Evolutionary conservation across 306 rosid species (phyloP).

Genomic region (Lathyrus aphaca): DNA sequence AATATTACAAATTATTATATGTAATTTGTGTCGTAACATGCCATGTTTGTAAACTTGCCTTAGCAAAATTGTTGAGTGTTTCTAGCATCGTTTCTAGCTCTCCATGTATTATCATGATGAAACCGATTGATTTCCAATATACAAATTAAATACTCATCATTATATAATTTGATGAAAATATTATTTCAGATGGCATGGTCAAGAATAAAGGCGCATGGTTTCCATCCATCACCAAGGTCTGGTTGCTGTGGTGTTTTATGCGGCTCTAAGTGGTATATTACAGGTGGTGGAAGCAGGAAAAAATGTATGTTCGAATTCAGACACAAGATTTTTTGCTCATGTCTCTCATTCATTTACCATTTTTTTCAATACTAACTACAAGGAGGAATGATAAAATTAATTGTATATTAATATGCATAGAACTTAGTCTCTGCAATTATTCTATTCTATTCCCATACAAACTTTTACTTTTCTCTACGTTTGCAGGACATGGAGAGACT

Average conservation of each 20-base stretch:
- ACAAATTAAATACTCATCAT: constrained; percentile 17
- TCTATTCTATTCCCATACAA: no score
- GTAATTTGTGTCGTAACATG: no score
- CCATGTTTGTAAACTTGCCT: no score
- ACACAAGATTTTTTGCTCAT: neutral
- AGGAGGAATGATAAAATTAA: no score
- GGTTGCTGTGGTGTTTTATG: constrained; percentile 83
- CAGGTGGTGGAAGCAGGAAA: constrained; percentile 93
- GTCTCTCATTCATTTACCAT: no score
- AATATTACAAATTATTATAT: no score
- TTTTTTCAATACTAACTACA: no score
- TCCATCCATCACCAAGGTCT: constrained; percentile 91
- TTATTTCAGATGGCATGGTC: constrained; percentile 91
- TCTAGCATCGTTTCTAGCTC: no score
- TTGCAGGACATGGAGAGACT: constrained; percentile 85
- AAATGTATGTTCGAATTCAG: constrained; percentile 60
- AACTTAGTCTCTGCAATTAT: constrained; percentile 21
- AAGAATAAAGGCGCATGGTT: constrained; percentile 78
- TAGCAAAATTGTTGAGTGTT: no score
- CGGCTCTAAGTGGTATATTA: constrained; percentile 90
- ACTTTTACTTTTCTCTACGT: constrained; percentile 6
- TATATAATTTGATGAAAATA: constrained; percentile 39
- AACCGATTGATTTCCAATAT: constrained; percentile 31
- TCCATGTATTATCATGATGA: constrained; percentile 21
- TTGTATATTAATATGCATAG: constrained; percentile 24